phyloP scores from a whole-genome alignment of 495 filamentous ascomycete species.

The Articulospora tetracladia region DNA sequence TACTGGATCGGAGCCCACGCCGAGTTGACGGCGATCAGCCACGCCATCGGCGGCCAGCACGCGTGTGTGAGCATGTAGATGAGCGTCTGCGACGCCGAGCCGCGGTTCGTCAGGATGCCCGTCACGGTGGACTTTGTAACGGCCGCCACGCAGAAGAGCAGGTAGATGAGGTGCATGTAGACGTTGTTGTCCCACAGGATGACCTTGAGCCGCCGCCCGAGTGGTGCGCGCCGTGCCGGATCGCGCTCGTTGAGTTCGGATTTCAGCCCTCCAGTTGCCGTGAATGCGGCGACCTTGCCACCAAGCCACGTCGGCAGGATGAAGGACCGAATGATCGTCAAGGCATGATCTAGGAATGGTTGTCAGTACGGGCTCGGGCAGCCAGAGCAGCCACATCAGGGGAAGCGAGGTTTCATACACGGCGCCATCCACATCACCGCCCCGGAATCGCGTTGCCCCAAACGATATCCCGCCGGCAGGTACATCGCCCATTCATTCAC shows the following conservation, averaged over 20 bases:
- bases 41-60: slow-evolving; percentile 41
- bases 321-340: slow-evolving; percentile 39
- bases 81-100: slow-evolving; percentile 28
- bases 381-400: background rate
- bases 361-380: too few relatives aligned
- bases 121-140: slow-evolving; percentile 34
- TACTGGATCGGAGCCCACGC: slow-evolving; percentile 35
- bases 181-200: slow-evolving; percentile 8
- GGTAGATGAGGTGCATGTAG: slow-evolving; percentile 26
- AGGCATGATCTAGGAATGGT: slow-evolving; percentile 16
- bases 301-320: slow-evolving; percentile 38
- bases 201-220: slow-evolving; percentile 4
- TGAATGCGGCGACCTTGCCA: slow-evolving; percentile 5
- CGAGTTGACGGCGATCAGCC: slow-evolving; percentile 32
- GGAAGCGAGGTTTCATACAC: slow-evolving; percentile 26
- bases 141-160: slow-evolving; percentile 36
- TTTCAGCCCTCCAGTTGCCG: slow-evolving; percentile 9
- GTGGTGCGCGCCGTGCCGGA: background rate
- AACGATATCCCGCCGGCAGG: slow-evolving; percentile 40
- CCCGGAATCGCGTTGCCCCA: slow-evolving; percentile 36
- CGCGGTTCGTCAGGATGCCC: slow-evolving; percentile 30
- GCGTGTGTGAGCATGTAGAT: slow-evolving; percentile 40
- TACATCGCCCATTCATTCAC: slow-evolving; percentile 37
- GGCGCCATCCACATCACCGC: slow-evolving; percentile 44
- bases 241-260: slow-evolving; percentile 17